phyloP scores from a whole-genome alignment of 23 red algal genomes.

The Porphyridium purpureum region DNA sequence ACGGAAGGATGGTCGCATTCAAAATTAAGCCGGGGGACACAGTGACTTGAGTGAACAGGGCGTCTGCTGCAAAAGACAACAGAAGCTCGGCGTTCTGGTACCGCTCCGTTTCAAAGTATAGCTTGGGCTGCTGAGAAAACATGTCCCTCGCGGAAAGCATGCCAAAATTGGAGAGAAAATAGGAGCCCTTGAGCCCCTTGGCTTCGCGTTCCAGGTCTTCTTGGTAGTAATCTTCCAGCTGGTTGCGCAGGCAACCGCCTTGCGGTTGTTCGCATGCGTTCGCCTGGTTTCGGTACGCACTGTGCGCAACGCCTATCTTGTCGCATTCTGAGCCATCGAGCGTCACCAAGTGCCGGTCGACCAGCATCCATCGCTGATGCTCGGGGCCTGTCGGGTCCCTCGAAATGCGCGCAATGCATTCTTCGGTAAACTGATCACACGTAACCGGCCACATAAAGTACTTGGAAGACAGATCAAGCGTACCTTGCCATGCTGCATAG shows the following conservation, averaged over 20 bases:
- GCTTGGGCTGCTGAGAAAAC: conserved; percentile 1
- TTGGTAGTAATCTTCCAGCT: conserved; percentile 19
- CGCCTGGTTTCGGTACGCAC: conserved; percentile 20
- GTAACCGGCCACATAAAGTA: conserved; percentile 8
- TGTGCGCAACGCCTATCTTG: conserved; percentile 29
- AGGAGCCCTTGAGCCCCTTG: conserved; percentile 5
- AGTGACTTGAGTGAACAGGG: conserved; percentile 12
- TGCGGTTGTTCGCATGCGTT: conserved; percentile 6
- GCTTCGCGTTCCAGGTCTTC: conserved; percentile 2
- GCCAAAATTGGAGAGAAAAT: conserved; percentile 27
- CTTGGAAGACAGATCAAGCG: conserved; percentile 8
- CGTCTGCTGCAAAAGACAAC: conserved; percentile 20
- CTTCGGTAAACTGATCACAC: conserved; percentile 8
- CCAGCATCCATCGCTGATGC: conserved; percentile 18
- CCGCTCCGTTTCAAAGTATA: conserved; percentile 17
- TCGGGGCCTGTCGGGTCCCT: conserved; percentile 2
- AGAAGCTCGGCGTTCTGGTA: conserved; percentile 15
- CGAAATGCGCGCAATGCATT: conserved; percentile 19
- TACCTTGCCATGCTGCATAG: conserved; percentile 17
- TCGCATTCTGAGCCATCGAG: conserved; percentile 15
- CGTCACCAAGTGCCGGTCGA: conserved; percentile 18
- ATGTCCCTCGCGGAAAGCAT: conserved; percentile 5
- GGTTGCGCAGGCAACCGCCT: conserved; percentile 14
- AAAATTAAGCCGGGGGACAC: conserved; percentile 7
- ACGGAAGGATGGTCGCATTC: not conserved